Percentiles rank a stretch among this genome's conserved stretches.
Evolutionary conservation across 2,329 filamentous ascomycete species (phyloP).

Genomic region (Clonostachys chloroleuca): DNA sequence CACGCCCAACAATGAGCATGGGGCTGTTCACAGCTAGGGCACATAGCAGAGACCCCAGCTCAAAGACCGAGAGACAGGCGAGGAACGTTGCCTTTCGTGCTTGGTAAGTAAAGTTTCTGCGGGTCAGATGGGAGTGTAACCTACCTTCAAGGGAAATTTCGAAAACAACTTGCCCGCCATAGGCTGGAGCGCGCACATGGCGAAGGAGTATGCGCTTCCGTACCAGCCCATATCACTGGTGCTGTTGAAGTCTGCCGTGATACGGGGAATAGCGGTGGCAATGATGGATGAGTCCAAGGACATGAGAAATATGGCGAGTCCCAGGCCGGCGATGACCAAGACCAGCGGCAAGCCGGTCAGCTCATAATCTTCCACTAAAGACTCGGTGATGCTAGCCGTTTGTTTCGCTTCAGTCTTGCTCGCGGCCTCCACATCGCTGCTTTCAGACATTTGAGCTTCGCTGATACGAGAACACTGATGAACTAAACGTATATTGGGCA

Average conservation of each 20-base stretch:
- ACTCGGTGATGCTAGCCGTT: too few species aligned
- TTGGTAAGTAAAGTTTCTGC: slow-evolving; percentile 36
- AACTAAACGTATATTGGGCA: too few species aligned
- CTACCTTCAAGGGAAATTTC: slow-evolving; percentile 52
- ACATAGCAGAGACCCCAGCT: slow-evolving; percentile 5
- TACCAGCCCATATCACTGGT: slow-evolving; percentile 74
- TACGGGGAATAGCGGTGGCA: slow-evolving; percentile 55
- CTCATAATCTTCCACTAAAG: too few species aligned
- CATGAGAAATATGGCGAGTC: too few species aligned
- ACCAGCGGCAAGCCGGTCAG: too few species aligned
- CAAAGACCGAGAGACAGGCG: slow-evolving; percentile 3
- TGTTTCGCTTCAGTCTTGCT: too few species aligned
- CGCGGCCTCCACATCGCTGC: too few species aligned
- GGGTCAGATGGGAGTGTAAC: too few species aligned
- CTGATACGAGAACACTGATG: too few species aligned
- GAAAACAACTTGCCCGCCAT: slow-evolving; percentile 64
- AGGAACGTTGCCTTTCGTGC: slow-evolving; percentile 18
- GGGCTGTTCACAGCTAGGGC: slow-evolving; percentile 3
- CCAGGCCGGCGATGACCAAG: too few species aligned
- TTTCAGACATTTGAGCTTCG: too few species aligned
- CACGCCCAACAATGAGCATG: slow-evolving; percentile 5
- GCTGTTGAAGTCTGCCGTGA: slow-evolving; percentile 58
- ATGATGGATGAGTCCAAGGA: too few species aligned
- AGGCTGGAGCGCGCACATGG: slow-evolving; percentile 60
- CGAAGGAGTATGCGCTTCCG: slow-evolving; percentile 68